Percentiles rank a stretch among this genome's conserved stretches.
Conservation (phyloP, 2,329 filamentous ascomycete species). For the Grosmannia clavigera region DNA sequence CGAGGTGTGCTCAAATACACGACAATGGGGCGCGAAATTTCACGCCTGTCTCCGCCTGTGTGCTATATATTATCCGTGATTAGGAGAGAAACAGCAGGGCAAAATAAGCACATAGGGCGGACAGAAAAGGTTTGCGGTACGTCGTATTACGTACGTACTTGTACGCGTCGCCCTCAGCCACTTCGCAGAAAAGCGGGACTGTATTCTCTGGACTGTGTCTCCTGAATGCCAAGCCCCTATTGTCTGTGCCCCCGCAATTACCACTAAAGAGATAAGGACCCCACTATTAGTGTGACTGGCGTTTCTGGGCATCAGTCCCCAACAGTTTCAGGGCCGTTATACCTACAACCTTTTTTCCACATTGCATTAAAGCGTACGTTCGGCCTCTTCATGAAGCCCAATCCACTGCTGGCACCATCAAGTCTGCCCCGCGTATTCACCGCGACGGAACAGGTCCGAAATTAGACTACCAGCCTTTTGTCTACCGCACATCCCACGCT, state of each 20-base stretch:
- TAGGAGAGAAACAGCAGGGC: background rate
- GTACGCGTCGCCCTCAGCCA: conserved; percentile 1
- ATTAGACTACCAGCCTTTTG: background rate
- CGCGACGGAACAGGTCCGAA: background rate
- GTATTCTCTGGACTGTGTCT: background rate
- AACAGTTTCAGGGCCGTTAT: too few relatives aligned
- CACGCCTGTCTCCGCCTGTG: background rate
- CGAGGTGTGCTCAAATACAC: background rate
- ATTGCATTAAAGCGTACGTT: too few relatives aligned
- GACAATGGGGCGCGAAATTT: background rate
- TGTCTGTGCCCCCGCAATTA: background rate
- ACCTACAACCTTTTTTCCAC: too few relatives aligned
- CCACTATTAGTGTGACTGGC: background rate
- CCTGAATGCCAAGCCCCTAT: background rate
- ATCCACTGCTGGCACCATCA: too few relatives aligned
- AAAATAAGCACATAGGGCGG: background rate
- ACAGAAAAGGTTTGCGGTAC: background rate
- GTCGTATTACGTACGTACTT: background rate
- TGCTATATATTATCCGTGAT: background rate
- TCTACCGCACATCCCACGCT: background rate
- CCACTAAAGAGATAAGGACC: background rate
- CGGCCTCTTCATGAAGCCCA: too few relatives aligned
- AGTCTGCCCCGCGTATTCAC: too few relatives aligned
- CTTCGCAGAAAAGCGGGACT: background rate
- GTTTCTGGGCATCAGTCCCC: too few relatives aligned